Percentiles rank a stretch among this genome's conserved stretches.
phyloP scores from a whole-genome alignment of 164 flowering plant genomes.

The Chimonanthus praecox region DNA sequence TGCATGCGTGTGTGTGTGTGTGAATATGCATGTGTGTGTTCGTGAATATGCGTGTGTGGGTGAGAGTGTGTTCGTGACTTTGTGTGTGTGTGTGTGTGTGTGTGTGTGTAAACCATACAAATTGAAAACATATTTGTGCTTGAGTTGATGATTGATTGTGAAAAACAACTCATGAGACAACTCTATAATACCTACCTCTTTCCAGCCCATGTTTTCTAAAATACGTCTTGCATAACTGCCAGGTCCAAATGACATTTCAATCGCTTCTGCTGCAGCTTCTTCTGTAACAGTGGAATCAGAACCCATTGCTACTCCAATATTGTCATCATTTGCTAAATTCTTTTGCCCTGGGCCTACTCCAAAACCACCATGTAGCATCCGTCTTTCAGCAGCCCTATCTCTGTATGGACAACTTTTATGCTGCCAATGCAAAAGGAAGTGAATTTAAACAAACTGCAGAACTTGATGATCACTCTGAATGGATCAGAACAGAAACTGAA shows the following conservation, averaged over 20 bases:
- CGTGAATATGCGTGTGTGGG: no score
- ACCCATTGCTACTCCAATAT: constrained; percentile 19
- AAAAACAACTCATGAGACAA: not conserved
- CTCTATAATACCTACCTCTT: constrained; percentile 51
- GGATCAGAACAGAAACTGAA: no score
- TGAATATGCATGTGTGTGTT: no score
- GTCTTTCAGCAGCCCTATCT: constrained; percentile 96
- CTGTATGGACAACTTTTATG: constrained; percentile 41
- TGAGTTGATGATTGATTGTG: not conserved
- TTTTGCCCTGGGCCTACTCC: constrained; percentile 94
- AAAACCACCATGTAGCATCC: constrained; percentile 79
- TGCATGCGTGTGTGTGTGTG: no score
- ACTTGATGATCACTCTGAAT: no score
- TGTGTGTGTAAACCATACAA: no score
- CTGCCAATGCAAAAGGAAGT: constrained; percentile 16
- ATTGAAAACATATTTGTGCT: not conserved
- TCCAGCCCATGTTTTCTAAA: constrained; percentile 95
- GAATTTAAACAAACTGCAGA: not conserved
- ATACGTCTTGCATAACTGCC: constrained; percentile 80
- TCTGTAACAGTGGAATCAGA: constrained; percentile 30
- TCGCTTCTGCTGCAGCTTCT: constrained; percentile 67
- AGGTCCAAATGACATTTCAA: constrained; percentile 70
- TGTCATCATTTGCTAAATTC: constrained; percentile 14
- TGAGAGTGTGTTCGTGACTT: no score
- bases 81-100: no score